These are phyloP conservation scores for Geoglossum cookeanum DNA, from an alignment of 2,329 filamentous ascomycete genomes.

Conservation along the genomic window DNA sequence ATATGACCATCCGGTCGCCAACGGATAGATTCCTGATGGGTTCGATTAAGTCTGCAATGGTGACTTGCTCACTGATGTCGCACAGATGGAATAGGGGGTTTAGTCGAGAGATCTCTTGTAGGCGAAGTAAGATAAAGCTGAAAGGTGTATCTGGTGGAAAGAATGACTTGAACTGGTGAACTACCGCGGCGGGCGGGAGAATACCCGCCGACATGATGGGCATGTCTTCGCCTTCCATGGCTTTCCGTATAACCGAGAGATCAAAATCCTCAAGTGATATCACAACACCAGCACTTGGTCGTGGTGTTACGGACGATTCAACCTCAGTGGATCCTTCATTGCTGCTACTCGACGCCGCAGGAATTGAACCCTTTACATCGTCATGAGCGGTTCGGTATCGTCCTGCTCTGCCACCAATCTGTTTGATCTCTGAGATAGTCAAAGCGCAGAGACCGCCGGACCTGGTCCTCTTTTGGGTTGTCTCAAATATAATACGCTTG, in stretches of 20 bases:
- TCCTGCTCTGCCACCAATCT: slow-evolving; percentile 85
- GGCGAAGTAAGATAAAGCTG: slow-evolving; percentile 58
- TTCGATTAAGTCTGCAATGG: slow-evolving; percentile 58
- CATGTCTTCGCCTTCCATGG: slow-evolving; percentile 43
- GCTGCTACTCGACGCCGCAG: background rate
- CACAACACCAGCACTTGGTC: slow-evolving; percentile 47
- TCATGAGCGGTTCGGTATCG: slow-evolving; percentile 53
- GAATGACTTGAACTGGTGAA: slow-evolving; percentile 62
- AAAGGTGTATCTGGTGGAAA: slow-evolving; percentile 69
- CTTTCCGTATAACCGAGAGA: slow-evolving; percentile 38
- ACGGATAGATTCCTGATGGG: slow-evolving; percentile 45
- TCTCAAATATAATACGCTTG: slow-evolving; percentile 76
- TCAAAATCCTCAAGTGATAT: slow-evolving; percentile 60
- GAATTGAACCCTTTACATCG: background rate
- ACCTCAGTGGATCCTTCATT: background rate
- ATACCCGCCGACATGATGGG: slow-evolving; percentile 55
- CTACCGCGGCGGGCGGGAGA: slow-evolving; percentile 46
- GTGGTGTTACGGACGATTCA: slow-evolving; percentile 3
- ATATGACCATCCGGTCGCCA: slow-evolving; percentile 56
- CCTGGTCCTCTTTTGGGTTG: slow-evolving; percentile 49
- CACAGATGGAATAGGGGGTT: slow-evolving; percentile 54
- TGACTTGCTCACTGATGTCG: slow-evolving; percentile 39
- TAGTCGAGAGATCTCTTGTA: slow-evolving; percentile 48
- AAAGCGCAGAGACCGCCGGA: slow-evolving; percentile 33
- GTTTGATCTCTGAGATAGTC: slow-evolving; percentile 63